Percentiles rank a stretch among this genome's conserved stretches.
phyloP scores from a whole-genome alignment of 139 green algal genomes.

The Picochlorum sp. region DNA sequence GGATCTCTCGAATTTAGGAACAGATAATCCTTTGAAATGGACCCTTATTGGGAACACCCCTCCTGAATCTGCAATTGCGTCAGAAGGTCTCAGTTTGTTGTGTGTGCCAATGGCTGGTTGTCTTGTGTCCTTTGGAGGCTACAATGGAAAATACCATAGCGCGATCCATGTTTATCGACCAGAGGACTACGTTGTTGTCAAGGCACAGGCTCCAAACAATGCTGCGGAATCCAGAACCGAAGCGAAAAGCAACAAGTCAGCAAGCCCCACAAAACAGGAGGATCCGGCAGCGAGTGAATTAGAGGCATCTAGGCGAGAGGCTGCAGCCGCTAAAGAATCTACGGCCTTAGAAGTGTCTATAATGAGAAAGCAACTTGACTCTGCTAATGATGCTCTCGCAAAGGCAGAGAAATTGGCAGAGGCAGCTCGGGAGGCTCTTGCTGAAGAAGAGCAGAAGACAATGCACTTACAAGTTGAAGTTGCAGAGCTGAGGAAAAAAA shows the following conservation, averaged over 20 bases:
- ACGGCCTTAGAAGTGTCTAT: slow-evolving; percentile 53
- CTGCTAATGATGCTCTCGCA: slow-evolving; percentile 29
- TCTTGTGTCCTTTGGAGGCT: slow-evolving; percentile 62
- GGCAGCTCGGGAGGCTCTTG: slow-evolving; percentile 17
- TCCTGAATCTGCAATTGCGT: slow-evolving; percentile 21
- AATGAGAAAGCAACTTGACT: slow-evolving; percentile 58
- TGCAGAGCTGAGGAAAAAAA: slow-evolving; percentile 32
- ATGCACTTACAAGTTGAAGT: slow-evolving; percentile 45
- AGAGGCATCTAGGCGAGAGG: slow-evolving; percentile 18
- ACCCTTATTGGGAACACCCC: slow-evolving; percentile 25
- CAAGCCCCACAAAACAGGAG: neutral
- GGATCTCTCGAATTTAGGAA: slow-evolving; percentile 41
- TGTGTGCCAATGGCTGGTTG: slow-evolving; percentile 25
- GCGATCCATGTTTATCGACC: slow-evolving; percentile 36
- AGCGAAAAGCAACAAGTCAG: neutral
- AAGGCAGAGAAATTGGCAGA: slow-evolving; percentile 13
- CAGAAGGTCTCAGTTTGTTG: slow-evolving; percentile 32
- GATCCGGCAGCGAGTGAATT: slow-evolving; percentile 3
- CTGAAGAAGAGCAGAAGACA: slow-evolving; percentile 29
- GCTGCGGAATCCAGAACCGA: neutral
- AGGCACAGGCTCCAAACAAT: neutral
- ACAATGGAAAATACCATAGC: slow-evolving; percentile 58
- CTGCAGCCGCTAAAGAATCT: slow-evolving; percentile 43
- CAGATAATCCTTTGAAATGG: slow-evolving; percentile 5
- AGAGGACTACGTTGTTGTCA: slow-evolving; percentile 12